These are phyloP conservation scores for Echinochloa phyllopogon DNA, from an alignment of 176 grass and related monocot species.

Conservation along the genomic window DNA sequence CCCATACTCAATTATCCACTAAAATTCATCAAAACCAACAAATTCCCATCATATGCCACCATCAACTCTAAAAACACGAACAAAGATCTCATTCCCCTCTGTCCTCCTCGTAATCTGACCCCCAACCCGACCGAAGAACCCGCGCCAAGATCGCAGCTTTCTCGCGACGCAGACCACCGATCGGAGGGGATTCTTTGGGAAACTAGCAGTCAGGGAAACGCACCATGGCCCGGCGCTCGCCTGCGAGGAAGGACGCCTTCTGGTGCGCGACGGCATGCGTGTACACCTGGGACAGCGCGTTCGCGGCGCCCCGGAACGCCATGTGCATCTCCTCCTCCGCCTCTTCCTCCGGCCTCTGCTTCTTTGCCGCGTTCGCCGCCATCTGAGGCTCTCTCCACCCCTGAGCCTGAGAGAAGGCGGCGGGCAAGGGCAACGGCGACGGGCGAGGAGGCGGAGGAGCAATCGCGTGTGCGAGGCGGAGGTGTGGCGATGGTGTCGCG, in stretches of 20 bases:
- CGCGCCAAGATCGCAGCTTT: slow-evolving; percentile 20
- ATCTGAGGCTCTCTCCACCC: background rate
- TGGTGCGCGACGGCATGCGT: slow-evolving; percentile 52
- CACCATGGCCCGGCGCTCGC: slow-evolving; percentile 54
- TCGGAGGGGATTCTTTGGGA: background rate
- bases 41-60: background rate
- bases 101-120: slow-evolving; percentile 19
- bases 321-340: slow-evolving; percentile 64
- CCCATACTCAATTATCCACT: slow-evolving; percentile 11
- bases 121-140: slow-evolving; percentile 1
- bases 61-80: background rate
- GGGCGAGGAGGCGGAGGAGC: background rate
- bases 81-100: background rate
- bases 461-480: background rate
- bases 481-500: slow-evolving; percentile 17
- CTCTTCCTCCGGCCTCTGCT: slow-evolving; percentile 44
- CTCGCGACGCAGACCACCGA: slow-evolving; percentile 9
- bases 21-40: background rate
- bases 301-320: slow-evolving; percentile 60
- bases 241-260: slow-evolving; percentile 52
- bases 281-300: slow-evolving; percentile 75
- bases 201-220: background rate
- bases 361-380: slow-evolving; percentile 54
- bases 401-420: background rate
- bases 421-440: background rate